Percentiles rank a stretch among this genome's conserved stretches.
phyloP scores from a whole-genome alignment of 257 asterid species.

The Eucommia ulmoides region DNA sequence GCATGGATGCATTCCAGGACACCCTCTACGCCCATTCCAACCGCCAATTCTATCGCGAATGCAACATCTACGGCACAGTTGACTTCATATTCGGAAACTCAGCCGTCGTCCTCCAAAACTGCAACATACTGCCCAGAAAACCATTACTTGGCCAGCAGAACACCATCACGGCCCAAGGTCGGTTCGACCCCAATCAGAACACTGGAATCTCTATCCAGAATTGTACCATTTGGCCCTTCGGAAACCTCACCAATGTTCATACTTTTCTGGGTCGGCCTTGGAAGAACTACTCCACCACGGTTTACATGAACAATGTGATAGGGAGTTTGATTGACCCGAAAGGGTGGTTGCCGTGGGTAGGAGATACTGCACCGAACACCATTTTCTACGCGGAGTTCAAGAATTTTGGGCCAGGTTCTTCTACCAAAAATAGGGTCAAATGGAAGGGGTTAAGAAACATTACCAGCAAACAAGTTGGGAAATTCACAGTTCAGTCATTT shows the following conservation, averaged over 20 bases:
- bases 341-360: conserved; percentile 94
- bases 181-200: conserved; percentile 35
- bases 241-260: conserved; percentile 38
- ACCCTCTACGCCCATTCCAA: conserved; percentile 37
- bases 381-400: conserved; percentile 62
- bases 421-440: conserved; percentile 46
- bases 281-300: conserved; percentile 76
- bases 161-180: conserved; percentile 42
- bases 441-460: conserved; percentile 73
- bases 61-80: conserved; percentile 34
- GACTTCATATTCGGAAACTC: conserved; percentile 53
- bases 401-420: conserved; percentile 54
- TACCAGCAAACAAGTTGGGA: conserved; percentile 23
- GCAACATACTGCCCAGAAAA: conserved; percentile 25
- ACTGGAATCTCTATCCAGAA: conserved; percentile 72
- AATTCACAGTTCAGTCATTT: conserved; percentile 53
- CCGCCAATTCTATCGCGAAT: conserved; percentile 43
- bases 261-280: conserved; percentile 77
- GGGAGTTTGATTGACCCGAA: conserved; percentile 35
- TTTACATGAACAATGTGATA: conserved; percentile 26
- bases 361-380: conserved; percentile 52
- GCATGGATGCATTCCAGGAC: conserved; percentile 33
- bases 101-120: conserved; percentile 37
- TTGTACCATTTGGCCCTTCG: conserved; percentile 47
- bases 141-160: conserved; percentile 32